Percentiles rank a stretch among this genome's conserved stretches.
phyloP scores from a whole-genome alignment of 2,329 filamentous ascomycete genomes.

The Chalara sp. region DNA sequence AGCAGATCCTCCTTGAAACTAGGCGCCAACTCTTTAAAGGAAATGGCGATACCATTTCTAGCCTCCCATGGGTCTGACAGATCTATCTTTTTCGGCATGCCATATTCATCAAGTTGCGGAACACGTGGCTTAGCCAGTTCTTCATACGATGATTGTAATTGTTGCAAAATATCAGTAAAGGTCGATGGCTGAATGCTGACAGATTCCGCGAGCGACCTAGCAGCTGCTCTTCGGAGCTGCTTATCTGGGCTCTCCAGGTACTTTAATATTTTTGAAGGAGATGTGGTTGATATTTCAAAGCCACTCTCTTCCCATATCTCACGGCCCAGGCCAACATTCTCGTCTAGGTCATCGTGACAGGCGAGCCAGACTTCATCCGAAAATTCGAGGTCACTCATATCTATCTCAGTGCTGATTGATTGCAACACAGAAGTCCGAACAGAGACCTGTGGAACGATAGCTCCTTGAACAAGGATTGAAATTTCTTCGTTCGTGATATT shows the following conservation, averaged over 20 bases:
- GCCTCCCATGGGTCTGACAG: constrained; percentile 85
- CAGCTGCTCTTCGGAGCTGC: constrained; percentile 77
- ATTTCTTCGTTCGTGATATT: constrained; percentile 73
- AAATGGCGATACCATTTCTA: constrained; percentile 80
- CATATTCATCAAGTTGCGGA: constrained; percentile 83
- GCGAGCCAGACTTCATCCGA: constrained; percentile 91
- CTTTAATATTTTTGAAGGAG: constrained; percentile 61
- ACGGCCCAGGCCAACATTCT: constrained; percentile 75
- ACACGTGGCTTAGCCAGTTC: constrained; percentile 76
- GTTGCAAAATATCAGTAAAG: constrained; percentile 55
- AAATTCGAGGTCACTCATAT: constrained; percentile 79
- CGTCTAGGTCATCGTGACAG: constrained; percentile 82
- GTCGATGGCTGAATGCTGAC: constrained; percentile 53
- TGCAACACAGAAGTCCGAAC: constrained; percentile 83
- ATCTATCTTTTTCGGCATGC: constrained; percentile 88
- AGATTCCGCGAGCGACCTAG: constrained; percentile 72
- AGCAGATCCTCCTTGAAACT: constrained; percentile 63
- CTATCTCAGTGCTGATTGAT: constrained; percentile 84
- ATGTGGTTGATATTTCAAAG: constrained; percentile 60
- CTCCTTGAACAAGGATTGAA: constrained; percentile 66
- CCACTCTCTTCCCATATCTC: constrained; percentile 96
- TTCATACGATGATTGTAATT: constrained; percentile 64
- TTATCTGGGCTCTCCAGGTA: constrained; percentile 76
- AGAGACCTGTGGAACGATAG: constrained; percentile 69
- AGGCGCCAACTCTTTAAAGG: constrained; percentile 74